Percentiles rank a stretch among this genome's conserved stretches.
phyloP scores from a whole-genome alignment of 257 asterid genomes.

The Ballota nigra region DNA sequence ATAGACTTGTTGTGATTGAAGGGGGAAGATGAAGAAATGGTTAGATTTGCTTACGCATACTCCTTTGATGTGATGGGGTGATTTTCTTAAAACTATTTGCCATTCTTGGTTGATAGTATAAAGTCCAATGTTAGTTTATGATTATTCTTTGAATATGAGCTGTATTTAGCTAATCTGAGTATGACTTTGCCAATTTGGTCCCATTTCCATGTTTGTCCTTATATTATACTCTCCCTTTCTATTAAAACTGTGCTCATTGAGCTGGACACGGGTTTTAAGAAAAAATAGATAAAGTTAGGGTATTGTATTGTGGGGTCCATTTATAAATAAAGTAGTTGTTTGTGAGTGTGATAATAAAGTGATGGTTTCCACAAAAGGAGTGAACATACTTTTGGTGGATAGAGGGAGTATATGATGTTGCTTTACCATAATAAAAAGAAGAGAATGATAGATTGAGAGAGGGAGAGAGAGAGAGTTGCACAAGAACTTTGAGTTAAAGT shows the following conservation, averaged over 20 bases:
- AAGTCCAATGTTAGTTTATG: slow-evolving; percentile 19
- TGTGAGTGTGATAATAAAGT: too few relatives aligned
- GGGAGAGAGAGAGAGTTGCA: background rate
- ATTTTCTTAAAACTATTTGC: background rate
- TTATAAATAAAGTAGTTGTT: too few relatives aligned
- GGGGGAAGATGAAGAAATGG: background rate
- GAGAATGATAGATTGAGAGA: background rate
- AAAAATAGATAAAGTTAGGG: too few relatives aligned
- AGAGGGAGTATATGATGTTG: background rate
- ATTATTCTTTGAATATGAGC: slow-evolving; percentile 6
- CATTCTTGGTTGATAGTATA: slow-evolving; percentile 8
- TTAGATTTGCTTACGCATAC: slow-evolving; percentile 23
- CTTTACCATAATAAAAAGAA: background rate
- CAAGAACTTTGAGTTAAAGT: background rate
- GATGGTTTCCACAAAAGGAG: too few relatives aligned
- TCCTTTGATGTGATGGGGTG: background rate
- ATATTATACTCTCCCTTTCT: too few relatives aligned
- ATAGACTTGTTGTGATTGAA: background rate
- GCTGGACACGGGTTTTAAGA: too few relatives aligned
- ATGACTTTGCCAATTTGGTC: slow-evolving; percentile 24
- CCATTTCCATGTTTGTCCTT: slow-evolving; percentile 7
- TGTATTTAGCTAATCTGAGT: slow-evolving; percentile 11
- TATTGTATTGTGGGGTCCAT: too few relatives aligned
- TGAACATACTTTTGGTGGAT: too few relatives aligned
- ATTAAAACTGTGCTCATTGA: too few relatives aligned